Evolutionary conservation across 495 filamentous ascomycete species (phyloP).

Genomic region (Beverwykella pulmonaria): DNA sequence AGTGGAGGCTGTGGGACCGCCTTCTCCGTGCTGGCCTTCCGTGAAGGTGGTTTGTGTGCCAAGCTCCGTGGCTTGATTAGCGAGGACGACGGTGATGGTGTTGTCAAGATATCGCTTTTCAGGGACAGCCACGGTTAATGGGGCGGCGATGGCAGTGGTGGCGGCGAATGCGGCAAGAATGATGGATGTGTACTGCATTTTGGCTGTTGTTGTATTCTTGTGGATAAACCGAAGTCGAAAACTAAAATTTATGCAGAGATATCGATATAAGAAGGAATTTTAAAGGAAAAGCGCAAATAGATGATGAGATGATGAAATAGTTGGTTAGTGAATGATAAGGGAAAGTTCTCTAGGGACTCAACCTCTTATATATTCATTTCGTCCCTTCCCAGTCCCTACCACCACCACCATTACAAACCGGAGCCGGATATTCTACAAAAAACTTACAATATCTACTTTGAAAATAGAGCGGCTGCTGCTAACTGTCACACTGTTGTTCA

Average conservation of each 20-base stretch:
- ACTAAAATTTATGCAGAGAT: neutral
- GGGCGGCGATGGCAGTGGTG: neutral
- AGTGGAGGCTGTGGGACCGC: neutral
- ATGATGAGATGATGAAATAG: neutral
- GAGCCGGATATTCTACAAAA: neutral
- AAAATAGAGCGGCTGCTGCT: neutral
- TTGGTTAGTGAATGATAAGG: neutral
- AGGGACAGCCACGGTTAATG: neutral
- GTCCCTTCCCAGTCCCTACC: neutral
- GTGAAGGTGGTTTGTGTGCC: conserved; percentile 8
- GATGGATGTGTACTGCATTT: conserved; percentile 15
- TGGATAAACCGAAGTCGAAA: neutral
- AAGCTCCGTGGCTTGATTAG: conserved; percentile 1
- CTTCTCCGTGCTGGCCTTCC: neutral
- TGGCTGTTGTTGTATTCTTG: neutral
- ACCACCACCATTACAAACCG: neutral
- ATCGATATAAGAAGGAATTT: neutral
- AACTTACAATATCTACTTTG: neutral
- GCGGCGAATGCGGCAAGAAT: conserved; percentile 10
- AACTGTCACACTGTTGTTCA: neutral
- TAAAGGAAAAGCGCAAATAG: neutral
- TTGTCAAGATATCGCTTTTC: neutral
- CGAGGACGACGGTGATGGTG: conserved; percentile 4
- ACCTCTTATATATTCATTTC: neutral
- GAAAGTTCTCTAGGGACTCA: neutral